phyloP scores from a whole-genome alignment of 768 basidiomycete species.

The Mycena metata region DNA sequence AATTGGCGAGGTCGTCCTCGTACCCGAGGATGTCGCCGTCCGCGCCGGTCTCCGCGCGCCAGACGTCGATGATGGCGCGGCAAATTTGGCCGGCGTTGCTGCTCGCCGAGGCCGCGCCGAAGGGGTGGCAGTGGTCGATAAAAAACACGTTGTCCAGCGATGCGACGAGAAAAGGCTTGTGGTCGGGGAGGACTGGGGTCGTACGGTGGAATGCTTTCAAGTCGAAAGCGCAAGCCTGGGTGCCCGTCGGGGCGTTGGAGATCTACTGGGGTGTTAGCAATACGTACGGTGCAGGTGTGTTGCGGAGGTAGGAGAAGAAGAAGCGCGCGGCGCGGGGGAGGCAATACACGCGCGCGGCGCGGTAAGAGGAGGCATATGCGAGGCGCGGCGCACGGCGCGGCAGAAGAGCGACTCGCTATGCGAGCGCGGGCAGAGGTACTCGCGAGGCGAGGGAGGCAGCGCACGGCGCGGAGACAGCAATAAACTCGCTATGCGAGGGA shows the following conservation, averaged over 20 bases:
- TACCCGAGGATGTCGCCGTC: conserved; percentile 17
- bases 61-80: conserved; percentile 31
- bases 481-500: too few species aligned
- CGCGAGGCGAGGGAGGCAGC: too few species aligned
- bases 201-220: conserved; percentile 20
- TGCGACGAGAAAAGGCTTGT: conserved; percentile 38
- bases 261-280: conserved; percentile 34
- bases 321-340: too few species aligned
- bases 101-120: conserved; percentile 32
- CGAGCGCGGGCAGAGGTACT: too few species aligned
- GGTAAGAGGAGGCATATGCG: too few species aligned
- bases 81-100: conserved; percentile 39
- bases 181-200: conserved; percentile 25
- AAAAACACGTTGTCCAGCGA: conserved; percentile 19
- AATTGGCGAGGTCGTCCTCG: conserved; percentile 33
- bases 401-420: too few species aligned
- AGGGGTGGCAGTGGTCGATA: conserved; percentile 41
- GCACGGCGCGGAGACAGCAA: too few species aligned
- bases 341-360: too few species aligned
- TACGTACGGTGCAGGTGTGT: too few species aligned
- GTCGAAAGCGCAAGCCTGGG: conserved; percentile 38
- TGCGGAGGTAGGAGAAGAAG: too few species aligned
- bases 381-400: too few species aligned
- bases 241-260: conserved; percentile 35
- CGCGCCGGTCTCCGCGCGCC: background rate